Evolutionary conservation across 1,139 yeast genomes (phyloP), one percentile per base, ranked within the genome.

Genomic region (Yamadazyma buinensis): DNA sequence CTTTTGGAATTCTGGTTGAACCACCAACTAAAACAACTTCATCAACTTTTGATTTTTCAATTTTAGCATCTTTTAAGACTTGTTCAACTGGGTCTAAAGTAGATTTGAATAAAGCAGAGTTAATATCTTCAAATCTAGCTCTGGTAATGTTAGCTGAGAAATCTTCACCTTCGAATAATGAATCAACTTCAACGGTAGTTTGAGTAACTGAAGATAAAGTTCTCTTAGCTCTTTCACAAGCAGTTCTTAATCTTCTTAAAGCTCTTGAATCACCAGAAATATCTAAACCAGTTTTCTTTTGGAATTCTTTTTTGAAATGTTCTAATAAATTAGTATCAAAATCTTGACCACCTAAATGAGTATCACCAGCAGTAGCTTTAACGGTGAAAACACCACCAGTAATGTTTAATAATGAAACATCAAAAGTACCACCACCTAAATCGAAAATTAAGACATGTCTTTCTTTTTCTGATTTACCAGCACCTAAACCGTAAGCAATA

Each of bases 191-290:
- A 61, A 90, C 83, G 47, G 95, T 81, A 55, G 97, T 87, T 72
- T 87, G 95, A 52, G 97, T 85, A 52, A 90, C 90, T 50, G 97
- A 87, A 42, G 97, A 90, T 61, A 90, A 81, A 52, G 97, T 87
- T 79, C 97, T 85, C 94, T 90, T 90, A 52, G 97, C 97, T 75
- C 96, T 86, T 77, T 90, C 97, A 75, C 96, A 90, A 57, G 96
- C 96, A 55, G 97, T 88, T 82, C 97, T 85, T 68, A 90, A 79
- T 80, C 96, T 87, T 75, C 97, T 84, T 63, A 90, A 77, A 63
- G 97, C 96, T 78, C 97, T 84, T 62, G 92, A 84, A 72, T 88
- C 94, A 55, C 71, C 67, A 49, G 95, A 80, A 64, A 90, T 81
- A 67, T 90, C 97, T 70, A 77, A 75, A 77, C 90, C 88, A 67